These are phyloP conservation scores for Coniophora puteana DNA, from an alignment of 1,284 basidiomycete species.

Conservation along the genomic window DNA sequence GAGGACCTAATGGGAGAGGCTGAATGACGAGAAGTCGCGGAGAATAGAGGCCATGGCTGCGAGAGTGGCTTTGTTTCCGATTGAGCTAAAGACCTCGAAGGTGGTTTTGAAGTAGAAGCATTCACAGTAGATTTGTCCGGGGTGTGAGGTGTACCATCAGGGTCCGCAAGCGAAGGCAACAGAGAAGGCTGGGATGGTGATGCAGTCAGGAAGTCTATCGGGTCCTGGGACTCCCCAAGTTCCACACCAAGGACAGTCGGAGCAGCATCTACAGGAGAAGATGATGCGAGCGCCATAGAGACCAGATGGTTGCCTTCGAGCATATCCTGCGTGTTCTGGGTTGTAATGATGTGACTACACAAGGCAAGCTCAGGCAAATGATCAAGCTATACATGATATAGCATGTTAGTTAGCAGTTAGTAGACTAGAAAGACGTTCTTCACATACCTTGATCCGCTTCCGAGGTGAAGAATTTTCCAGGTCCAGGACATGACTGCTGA, in stretches of 20 bases:
- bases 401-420: no score
- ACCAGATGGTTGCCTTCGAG: neutral
- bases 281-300: neutral
- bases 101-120: slow-evolving; percentile 1
- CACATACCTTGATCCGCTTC: slow-evolving; percentile 28
- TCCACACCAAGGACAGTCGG: neutral
- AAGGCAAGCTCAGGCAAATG: neutral
- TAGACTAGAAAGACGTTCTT: no score
- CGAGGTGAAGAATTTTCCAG: slow-evolving; percentile 18
- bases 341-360: neutral
- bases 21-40: slow-evolving; percentile 8
- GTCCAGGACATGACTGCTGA: slow-evolving; percentile 9
- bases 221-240: neutral
- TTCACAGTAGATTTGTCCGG: no score
- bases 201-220: neutral
- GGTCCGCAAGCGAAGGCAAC: slow-evolving; percentile 14
- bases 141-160: no score
- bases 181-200: slow-evolving; percentile 9
- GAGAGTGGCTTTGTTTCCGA: slow-evolving; percentile 5
- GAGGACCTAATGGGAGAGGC: slow-evolving; percentile 15
- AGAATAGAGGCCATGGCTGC: slow-evolving; percentile 6
- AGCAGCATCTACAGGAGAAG: neutral
- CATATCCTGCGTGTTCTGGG: neutral
- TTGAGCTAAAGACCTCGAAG: slow-evolving; percentile 2
- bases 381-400: no score